Conservation (phyloP, 176 grass and related monocot species). For the Oryza officinalis region DNA sequence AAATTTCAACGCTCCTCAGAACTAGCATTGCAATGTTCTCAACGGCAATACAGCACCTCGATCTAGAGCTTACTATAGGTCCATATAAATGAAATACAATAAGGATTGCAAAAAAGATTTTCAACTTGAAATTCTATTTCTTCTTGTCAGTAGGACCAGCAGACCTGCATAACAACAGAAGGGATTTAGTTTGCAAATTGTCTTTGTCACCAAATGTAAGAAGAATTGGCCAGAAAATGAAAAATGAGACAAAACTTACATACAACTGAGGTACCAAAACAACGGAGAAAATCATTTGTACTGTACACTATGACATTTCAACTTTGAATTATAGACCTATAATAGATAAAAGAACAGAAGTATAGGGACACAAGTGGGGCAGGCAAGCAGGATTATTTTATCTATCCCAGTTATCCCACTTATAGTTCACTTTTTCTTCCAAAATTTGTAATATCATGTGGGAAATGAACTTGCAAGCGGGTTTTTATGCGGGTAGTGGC, state of each 20-base stretch:
- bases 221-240: not conserved
- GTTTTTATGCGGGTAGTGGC: too few species aligned
- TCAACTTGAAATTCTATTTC: conserved; percentile 42
- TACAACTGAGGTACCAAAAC: not conserved
- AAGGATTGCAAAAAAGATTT: not conserved
- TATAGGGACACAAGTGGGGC: too few species aligned
- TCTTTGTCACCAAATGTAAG: not conserved
- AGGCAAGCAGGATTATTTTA: too few species aligned
- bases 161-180: conserved; percentile 38
- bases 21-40: not conserved
- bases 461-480: too few species aligned
- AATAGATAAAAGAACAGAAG: not conserved
- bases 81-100: not conserved
- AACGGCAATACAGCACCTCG: not conserved
- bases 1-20: conserved; percentile 11
- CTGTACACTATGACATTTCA: not conserved
- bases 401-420: too few species aligned
- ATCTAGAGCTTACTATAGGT: not conserved
- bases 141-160: conserved; percentile 49
- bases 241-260: not conserved
- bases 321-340: not conserved
- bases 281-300: too few species aligned
- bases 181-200: not conserved
- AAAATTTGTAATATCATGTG: too few species aligned
- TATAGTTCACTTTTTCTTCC: too few species aligned